These are phyloP conservation scores for Jasminum sambac DNA, from an alignment of 257 asterid genomes.

Conservation along the genomic window DNA sequence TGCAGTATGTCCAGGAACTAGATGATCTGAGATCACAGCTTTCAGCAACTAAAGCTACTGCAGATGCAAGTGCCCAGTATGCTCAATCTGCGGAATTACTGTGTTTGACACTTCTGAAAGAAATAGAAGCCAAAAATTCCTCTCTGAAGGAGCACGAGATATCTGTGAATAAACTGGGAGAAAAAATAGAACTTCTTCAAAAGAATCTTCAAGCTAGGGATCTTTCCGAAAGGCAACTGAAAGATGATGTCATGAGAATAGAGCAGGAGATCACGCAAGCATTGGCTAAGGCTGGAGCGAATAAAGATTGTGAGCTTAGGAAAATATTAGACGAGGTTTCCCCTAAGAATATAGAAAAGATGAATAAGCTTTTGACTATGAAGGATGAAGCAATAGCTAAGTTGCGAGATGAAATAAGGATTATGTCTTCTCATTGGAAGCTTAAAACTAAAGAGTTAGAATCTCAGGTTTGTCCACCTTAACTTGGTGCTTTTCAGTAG, in stretches of 20 bases:
- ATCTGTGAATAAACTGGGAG: conserved; percentile 60
- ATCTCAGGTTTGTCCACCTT: conserved; percentile 56
- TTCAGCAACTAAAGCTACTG: conserved; percentile 62
- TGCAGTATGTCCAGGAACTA: conserved; percentile 71
- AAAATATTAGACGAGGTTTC: conserved; percentile 75
- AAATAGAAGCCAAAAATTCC: conserved; percentile 61
- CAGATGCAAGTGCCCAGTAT: conserved; percentile 74
- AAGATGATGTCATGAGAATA: conserved; percentile 74
- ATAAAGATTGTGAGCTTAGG: conserved; percentile 66
- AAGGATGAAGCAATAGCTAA: conserved; percentile 82
- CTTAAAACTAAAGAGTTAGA: conserved; percentile 77
- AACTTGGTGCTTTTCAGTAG: background rate
- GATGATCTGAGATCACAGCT: conserved; percentile 71
- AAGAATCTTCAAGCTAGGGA: conserved; percentile 79
- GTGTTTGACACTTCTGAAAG: conserved; percentile 67
- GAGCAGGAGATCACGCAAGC: conserved; percentile 86
- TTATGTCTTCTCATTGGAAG: conserved; percentile 93
- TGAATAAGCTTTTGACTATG: conserved; percentile 55
- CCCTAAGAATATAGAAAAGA: conserved; percentile 59
- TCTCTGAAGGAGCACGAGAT: conserved; percentile 72
- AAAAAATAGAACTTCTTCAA: conserved; percentile 76
- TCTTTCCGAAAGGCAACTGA: conserved; percentile 75
- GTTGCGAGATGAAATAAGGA: conserved; percentile 72
- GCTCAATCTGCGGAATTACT: conserved; percentile 81
- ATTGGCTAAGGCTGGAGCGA: conserved; percentile 62